Conservation (phyloP, 2,329 filamentous ascomycete species). For the Intubia oerlemansii region DNA sequence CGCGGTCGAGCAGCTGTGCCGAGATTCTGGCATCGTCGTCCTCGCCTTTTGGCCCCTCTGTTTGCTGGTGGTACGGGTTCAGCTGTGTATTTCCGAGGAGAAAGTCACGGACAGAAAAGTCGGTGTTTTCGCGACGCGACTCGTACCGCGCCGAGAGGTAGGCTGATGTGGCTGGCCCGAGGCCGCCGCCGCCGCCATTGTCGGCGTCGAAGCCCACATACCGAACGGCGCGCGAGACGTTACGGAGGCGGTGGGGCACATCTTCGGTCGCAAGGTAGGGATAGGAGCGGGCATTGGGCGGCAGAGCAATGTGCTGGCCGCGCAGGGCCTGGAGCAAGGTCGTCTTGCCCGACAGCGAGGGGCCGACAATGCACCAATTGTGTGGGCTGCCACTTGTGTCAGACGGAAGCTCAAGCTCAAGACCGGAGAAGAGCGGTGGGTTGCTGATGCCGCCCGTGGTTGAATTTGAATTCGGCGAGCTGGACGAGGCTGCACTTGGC, state of each 20-base stretch:
- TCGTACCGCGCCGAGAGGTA: constrained; percentile 87
- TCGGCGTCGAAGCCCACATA: constrained; percentile 84
- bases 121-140: constrained; percentile 63
- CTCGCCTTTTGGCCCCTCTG: constrained; percentile 16
- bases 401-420: constrained; percentile 48
- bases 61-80: constrained; percentile 34
- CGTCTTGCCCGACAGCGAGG: constrained; percentile 60
- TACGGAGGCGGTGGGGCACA: constrained; percentile 32
- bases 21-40: constrained; percentile 25
- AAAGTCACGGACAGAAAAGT: constrained; percentile 69
- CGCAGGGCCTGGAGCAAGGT: constrained; percentile 61
- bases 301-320: constrained; percentile 54
- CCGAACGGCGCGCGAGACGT: constrained; percentile 47
- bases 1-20: constrained; percentile 26
- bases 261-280: constrained; percentile 51
- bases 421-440: constrained; percentile 47
- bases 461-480: too few relatives aligned
- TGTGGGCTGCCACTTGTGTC: constrained; percentile 18
- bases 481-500: constrained; percentile 1
- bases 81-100: constrained; percentile 64
- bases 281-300: constrained; percentile 54
- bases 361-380: constrained; percentile 71
- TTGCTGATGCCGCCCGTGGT: constrained; percentile 22
- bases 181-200: constrained; percentile 15
- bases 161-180: constrained; percentile 39